Percentiles rank a stretch among this genome's conserved stretches.
These are phyloP conservation scores for Aristolochia contorta DNA, from an alignment of 164 flowering plant genomes.

Conservation along the genomic window DNA sequence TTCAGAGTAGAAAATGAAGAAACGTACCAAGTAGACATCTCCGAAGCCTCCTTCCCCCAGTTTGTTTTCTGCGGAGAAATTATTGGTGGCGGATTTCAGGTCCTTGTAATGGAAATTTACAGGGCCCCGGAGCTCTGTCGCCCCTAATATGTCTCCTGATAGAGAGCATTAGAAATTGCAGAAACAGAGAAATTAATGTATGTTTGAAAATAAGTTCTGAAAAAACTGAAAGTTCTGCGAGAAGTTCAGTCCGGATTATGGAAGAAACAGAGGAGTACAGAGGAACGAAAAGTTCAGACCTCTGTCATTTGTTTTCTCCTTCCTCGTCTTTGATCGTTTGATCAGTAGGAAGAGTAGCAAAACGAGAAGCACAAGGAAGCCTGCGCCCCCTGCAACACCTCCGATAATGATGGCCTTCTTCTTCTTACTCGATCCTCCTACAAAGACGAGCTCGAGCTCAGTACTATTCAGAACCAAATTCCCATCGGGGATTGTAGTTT, in stretches of 20 bases:
- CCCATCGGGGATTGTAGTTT: background rate
- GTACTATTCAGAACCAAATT: background rate
- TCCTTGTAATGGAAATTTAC: constrained; percentile 31
- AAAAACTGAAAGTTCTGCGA: too few relatives aligned
- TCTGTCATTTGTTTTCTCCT: too few relatives aligned
- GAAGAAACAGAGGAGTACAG: too few relatives aligned
- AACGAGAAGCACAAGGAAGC: constrained; percentile 11
- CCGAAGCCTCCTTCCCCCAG: constrained; percentile 65
- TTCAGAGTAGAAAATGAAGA: constrained; percentile 1
- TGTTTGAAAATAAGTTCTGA: too few relatives aligned
- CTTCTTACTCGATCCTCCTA: constrained; percentile 14
- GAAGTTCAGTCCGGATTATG: background rate
- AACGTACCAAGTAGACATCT: constrained; percentile 48
- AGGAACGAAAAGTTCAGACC: too few relatives aligned
- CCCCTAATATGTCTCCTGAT: constrained; percentile 13
- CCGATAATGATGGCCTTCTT: constrained; percentile 24
- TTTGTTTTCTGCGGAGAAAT: constrained; percentile 39
- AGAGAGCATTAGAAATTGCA: background rate
- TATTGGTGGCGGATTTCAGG: constrained; percentile 36
- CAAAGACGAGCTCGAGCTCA: background rate
- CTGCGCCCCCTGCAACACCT: constrained; percentile 39
- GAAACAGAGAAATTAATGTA: too few relatives aligned
- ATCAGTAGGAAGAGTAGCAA: constrained; percentile 6
- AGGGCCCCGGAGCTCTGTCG: constrained; percentile 42
- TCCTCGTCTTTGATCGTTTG: background rate